Evolutionary conservation across 1,139 yeast species (phyloP), one percentile per base, ranked within the genome.

Genomic region (Suhomyces choctaworum): DNA sequence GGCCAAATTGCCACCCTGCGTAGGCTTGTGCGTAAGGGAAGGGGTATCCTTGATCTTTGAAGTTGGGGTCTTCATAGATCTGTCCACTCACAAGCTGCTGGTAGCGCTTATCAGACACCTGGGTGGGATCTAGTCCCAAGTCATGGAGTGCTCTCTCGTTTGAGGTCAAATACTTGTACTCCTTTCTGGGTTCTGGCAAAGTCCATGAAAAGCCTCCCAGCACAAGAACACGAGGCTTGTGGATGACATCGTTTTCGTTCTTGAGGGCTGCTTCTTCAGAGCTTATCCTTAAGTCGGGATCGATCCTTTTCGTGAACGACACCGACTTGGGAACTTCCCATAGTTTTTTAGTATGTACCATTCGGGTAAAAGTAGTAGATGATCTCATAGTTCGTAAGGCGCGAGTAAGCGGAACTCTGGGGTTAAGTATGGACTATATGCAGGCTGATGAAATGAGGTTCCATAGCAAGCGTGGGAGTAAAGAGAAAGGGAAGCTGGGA

Each of bases 1-100:
- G 80, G 3, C 98, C 97, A 66, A 92, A 92, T 55, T 92, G 98
- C 73, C 85, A 88, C 1, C 98, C 98, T 1, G 97, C 96, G 58
- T 92, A 92, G 0, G 94, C 87, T 57, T 84, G 90, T 6, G 96
- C 78, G 61, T 85, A 90, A 0, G 97, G 97, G 49, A 78, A 78
- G 0, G 85, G 75, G n/a, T 62, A 65, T 1, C 55, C 58, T 22
- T 66, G 61, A 9, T 60, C 60, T 22, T 58, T 50, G 20, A 75
- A 59, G 3, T 46, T 42, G 6, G 49, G 44, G 16, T 57, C 51
- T 6, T 39, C 36, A 39, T 66, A 65, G 22, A 60, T 54, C 40
- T 80, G 70, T 2, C 97, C 97, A 40, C 82, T 68, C 5, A 86
- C 78, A 5, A 86, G 62, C 27, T 72, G 62, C 39, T 69, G 73